phyloP scores from a whole-genome alignment of 2,329 filamentous ascomycete genomes.

The Penicillium palitans region DNA sequence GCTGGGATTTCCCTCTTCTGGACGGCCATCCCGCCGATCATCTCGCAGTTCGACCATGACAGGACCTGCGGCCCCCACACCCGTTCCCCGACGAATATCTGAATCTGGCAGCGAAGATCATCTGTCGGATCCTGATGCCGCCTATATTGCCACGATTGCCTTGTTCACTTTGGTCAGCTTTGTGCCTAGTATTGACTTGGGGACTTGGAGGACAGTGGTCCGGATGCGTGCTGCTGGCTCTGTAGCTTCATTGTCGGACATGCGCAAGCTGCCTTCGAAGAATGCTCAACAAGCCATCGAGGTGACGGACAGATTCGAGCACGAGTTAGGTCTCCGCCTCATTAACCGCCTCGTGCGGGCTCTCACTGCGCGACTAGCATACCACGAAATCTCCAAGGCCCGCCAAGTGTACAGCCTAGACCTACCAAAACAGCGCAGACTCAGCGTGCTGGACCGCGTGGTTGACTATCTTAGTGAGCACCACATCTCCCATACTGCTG shows the following conservation, averaged over 20 bases:
- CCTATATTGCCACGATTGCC: slow-evolving; percentile 40
- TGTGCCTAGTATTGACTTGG: slow-evolving; percentile 38
- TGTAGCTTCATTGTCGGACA: slow-evolving; percentile 40
- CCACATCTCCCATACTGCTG: slow-evolving; percentile 18
- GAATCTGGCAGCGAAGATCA: slow-evolving; percentile 34
- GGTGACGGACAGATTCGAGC: slow-evolving; percentile 49
- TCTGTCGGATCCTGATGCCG: slow-evolving; percentile 41
- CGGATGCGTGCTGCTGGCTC: slow-evolving; percentile 45
- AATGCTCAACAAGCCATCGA: slow-evolving; percentile 36
- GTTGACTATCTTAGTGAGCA: slow-evolving; percentile 38
- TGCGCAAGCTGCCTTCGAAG: slow-evolving; percentile 34
- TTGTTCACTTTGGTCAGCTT: slow-evolving; percentile 42
- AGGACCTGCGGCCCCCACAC: slow-evolving; percentile 19
- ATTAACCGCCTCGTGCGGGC: slow-evolving; percentile 51
- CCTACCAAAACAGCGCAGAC: slow-evolving; percentile 29
- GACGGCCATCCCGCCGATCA: slow-evolving; percentile 33
- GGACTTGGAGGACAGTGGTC: slow-evolving; percentile 44
- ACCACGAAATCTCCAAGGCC: slow-evolving; percentile 49
- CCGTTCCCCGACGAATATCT: slow-evolving; percentile 30
- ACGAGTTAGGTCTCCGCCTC: slow-evolving; percentile 54
- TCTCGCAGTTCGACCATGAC: slow-evolving; percentile 31
- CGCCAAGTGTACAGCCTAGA: slow-evolving; percentile 33
- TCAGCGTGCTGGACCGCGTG: slow-evolving; percentile 39
- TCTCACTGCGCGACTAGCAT: slow-evolving; percentile 52
- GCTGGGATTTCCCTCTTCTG: slow-evolving; percentile 34